Base-by-base conservation (phyloP, 129 eudicot species). In the Dittrichia graveolens region DNA sequence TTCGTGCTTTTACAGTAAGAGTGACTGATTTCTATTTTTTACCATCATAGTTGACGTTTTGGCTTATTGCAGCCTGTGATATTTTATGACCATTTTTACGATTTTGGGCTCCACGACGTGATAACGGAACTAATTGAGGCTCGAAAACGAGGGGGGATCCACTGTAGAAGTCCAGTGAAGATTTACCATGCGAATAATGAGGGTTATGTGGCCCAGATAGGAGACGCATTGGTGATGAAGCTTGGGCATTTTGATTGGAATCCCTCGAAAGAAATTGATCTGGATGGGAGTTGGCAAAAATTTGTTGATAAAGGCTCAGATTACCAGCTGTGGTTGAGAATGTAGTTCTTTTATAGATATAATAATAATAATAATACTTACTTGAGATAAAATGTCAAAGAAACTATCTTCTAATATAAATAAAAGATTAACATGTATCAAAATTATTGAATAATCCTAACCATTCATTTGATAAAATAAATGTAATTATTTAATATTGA, bases 231-330 rank as follows among this genome's bases (percentile, higher is more conserved):
- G 41, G 83, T 86, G 18, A 70, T 83, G 83, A 86, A 86, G 80
- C 87, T 86, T 73, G 91, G 91, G 11, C 81, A 80, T 14, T 77
- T 86, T 10, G 75, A 74, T 69, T 86, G 91, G 91, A 86, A 83
- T 49, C 91, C 91, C 59, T 80, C 87, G 11, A 86, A 86, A 40
- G 87, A 83, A 70, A 81, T 79, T 37, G 53, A 79, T 73, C 64
- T 82, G 78, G 87, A 85, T 69, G 91, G 91, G 53, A 86, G 68
- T 69, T 86, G 91, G 91, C 85, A 86, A 43, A 80, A 76, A 72
- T 86, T 83, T 80, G 83, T 86, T 55, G 84, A 86, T 80, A 80
- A 82, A 80, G 87, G 85, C 14, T 74, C 83, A 34, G 91, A 86
- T 69, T 86, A 86, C 60, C 83, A 78, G 47, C 15, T 86, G 9